Evolutionary conservation across 345 rosid genomes (phyloP).

Genomic region (Moringa oleifera): DNA sequence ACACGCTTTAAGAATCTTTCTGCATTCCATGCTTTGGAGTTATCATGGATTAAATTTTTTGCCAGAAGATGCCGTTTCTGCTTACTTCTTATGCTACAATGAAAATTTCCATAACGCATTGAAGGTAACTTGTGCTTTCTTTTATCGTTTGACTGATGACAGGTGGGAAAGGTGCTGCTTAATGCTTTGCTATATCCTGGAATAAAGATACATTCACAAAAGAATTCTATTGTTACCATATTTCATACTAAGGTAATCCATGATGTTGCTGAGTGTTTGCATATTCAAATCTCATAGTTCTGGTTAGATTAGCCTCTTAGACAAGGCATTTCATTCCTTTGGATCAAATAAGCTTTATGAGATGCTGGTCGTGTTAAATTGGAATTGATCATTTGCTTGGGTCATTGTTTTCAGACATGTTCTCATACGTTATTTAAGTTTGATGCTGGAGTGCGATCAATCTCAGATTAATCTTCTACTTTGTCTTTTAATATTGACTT

Average conservation of each 20-base stretch:
- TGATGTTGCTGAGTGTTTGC: slow-evolving; percentile 2
- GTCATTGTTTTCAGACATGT: not conserved
- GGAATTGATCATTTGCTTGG: not conserved
- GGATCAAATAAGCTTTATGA: not conserved
- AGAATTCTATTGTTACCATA: slow-evolving; percentile 85
- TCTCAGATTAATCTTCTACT: not conserved
- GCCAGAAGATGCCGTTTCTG: not conserved
- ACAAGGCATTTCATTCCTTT: not conserved
- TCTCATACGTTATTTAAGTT: not conserved
- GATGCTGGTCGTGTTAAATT: not conserved
- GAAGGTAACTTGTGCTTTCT: slow-evolving; percentile 1
- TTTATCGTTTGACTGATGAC: slow-evolving; percentile 17
- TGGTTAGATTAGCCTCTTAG: not conserved
- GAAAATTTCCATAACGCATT: too few species aligned
- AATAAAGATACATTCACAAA: slow-evolving; percentile 71
- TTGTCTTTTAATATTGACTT: not conserved
- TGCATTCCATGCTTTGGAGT: not conserved
- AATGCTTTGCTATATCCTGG: slow-evolving; percentile 86
- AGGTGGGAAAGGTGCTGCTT: slow-evolving; percentile 85
- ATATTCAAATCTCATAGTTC: not conserved
- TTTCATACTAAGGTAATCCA: slow-evolving; percentile 76
- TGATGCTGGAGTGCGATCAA: not conserved
- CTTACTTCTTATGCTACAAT: not conserved
- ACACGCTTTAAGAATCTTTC: not conserved
- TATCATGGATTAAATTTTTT: not conserved